A percentile compares a stretch with the other conserved stretches of the same genome.
phyloP scores from a whole-genome alignment of 192 early-diverging fungal genomes.

The Entomortierella beljakovae region DNA sequence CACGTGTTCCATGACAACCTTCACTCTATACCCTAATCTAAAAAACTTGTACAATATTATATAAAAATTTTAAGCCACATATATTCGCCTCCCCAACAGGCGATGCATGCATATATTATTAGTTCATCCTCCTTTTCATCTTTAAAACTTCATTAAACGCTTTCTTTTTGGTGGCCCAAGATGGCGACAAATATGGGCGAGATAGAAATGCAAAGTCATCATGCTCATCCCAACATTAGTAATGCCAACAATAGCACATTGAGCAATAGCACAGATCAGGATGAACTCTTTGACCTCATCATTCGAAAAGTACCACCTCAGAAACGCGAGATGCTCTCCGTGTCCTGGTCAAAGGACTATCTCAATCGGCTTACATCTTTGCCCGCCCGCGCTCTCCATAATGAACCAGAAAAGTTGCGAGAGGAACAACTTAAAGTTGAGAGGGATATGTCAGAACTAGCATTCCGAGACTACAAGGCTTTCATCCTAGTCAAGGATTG shows the following conservation, averaged over 20 bases:
- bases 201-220: neutral
- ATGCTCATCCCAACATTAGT: neutral
- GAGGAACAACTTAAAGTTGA: slow-evolving; percentile 66
- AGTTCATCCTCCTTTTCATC: no score
- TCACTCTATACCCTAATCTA: slow-evolving; percentile 11
- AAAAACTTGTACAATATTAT: neutral
- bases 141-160: neutral
- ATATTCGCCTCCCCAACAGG: neutral
- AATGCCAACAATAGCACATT: neutral
- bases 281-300: slow-evolving; percentile 34
- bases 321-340: slow-evolving; percentile 52
- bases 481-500: slow-evolving; percentile 76
- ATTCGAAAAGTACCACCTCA: slow-evolving; percentile 33
- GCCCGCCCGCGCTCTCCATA: slow-evolving; percentile 67
- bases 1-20: neutral
- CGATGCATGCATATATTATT: no score
- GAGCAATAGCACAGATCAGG: slow-evolving; percentile 28
- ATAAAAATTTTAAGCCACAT: neutral
- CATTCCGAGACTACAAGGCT: slow-evolving; percentile 73
- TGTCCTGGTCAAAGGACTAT: slow-evolving; percentile 69
- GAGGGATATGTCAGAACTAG: slow-evolving; percentile 70
- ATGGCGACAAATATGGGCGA: neutral
- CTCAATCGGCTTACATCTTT: slow-evolving; percentile 71
- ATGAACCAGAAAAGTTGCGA: slow-evolving; percentile 66
- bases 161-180: slow-evolving; percentile 6